Evolutionary conservation across 768 basidiomycete genomes (phyloP).

Genomic region (Russula virescens): DNA sequence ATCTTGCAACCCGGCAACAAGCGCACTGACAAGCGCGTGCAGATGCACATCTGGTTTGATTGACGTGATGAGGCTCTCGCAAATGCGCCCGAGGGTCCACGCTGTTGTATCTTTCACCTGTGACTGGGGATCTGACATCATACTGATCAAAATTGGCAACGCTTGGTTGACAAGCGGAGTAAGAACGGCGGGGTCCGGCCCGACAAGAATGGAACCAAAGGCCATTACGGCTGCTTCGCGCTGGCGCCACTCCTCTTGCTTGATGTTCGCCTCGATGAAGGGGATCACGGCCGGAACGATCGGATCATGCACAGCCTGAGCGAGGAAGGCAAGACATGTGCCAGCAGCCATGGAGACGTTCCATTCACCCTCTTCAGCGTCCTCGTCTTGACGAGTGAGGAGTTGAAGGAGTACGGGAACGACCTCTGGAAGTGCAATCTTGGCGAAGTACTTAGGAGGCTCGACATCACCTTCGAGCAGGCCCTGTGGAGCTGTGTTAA

Average conservation of each 20-base stretch:
- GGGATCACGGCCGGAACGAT: constrained; percentile 93
- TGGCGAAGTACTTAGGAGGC: constrained; percentile 88
- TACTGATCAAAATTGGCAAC: constrained; percentile 85
- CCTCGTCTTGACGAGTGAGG: constrained; percentile 90
- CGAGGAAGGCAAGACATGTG: constrained; percentile 83
- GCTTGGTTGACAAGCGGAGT: constrained; percentile 92
- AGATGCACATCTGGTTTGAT: constrained; percentile 90
- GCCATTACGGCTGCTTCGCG: constrained; percentile 99
- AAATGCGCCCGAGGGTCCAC: constrained; percentile 95
- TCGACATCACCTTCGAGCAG: constrained; percentile 80
- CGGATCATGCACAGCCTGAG: constrained; percentile 82
- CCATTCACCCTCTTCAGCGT: constrained; percentile 98
- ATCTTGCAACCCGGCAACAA: constrained; percentile 76
- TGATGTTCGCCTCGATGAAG: constrained; percentile 97
- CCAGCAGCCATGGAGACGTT: constrained; percentile 96
- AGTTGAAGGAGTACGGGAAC: constrained; percentile 86
- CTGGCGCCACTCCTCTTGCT: constrained; percentile 84
- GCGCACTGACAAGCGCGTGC: constrained; percentile 71
- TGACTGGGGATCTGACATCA: constrained; percentile 83
- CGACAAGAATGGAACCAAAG: constrained; percentile 95
- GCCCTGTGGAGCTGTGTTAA: constrained; percentile 45
- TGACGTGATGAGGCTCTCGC: constrained; percentile 76
- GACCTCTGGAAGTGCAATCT: constrained; percentile 91
- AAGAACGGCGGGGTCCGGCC: constrained; percentile 83
- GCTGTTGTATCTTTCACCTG: constrained; percentile 97